Base-by-base conservation (phyloP, 176 grass and related monocot species). In the Oryza meyeriana region DNA sequence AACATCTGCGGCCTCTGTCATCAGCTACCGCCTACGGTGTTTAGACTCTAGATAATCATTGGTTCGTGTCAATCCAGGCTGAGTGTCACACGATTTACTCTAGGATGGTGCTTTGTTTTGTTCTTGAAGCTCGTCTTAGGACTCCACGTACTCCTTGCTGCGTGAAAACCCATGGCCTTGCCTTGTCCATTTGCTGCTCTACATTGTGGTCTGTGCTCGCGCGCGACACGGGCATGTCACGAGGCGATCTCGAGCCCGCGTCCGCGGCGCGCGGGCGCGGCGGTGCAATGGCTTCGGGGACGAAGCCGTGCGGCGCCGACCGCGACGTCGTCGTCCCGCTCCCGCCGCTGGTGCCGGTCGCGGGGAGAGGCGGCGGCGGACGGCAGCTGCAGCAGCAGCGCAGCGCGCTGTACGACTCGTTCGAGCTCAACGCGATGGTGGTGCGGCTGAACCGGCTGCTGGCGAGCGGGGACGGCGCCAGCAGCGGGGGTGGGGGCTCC, bases 341-440 rank as follows among this genome's bases (percentile, higher is more conserved):
- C 48, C 6, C 50, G 18, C 50, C 50, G 50, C 6, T 2, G 20
- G 7, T 0, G 27, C 24, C 45, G 3, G 79, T 64, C 24, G 69
- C 13, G 17, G 20, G 6, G 1, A 55, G 50, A 9, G 50, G 50
- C 0, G 12, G 42, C 10, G 57, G 9, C 59, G 38, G 47, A 5
- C 16, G 77, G 25, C 1, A 35, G 25, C 65, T 68, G 44, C 72
- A 71, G 69, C 72, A 71, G 69, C 41, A 14, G 41, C 72, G 88
- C 39, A 83, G 83, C 83, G 84, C 78, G 30, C 80, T 94, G 80
- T 91, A 88, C 64, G 86, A 94, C 86, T 91, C 92, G 47, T 91
- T 88, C 65, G 88, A 91, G 86, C 86, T 86, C 83, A 91, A 73
- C 61, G 86, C 92, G 29, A 85, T 91, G 83, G 80, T 81, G 1